phyloP scores from a whole-genome alignment of 768 basidiomycete species.

The Amyloporia xantha region DNA sequence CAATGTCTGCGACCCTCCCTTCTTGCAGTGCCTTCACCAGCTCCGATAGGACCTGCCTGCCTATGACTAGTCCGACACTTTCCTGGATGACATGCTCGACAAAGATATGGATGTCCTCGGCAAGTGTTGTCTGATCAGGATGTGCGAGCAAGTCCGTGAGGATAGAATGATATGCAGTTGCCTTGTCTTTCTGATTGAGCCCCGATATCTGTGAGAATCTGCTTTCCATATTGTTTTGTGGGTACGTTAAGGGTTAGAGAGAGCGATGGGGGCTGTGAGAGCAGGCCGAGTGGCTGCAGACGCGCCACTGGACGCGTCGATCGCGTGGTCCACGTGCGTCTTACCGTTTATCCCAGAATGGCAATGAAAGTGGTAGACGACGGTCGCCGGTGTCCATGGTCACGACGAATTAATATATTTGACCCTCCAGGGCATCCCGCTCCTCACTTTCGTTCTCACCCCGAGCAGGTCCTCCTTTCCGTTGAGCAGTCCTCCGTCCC shows the following conservation, averaged over 20 bases:
- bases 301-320: background rate
- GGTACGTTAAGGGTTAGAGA: background rate
- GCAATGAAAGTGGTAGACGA: background rate
- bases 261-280: constrained; percentile 7
- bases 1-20: constrained; percentile 44
- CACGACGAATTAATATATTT: constrained; percentile 5
- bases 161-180: constrained; percentile 61
- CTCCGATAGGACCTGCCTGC: constrained; percentile 80
- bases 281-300: background rate
- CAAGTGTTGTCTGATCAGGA: constrained; percentile 36
- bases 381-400: constrained; percentile 11
- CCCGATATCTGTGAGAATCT: constrained; percentile 56
- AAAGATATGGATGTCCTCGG: constrained; percentile 57
- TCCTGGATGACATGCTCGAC: constrained; percentile 81
- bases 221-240: constrained; percentile 44
- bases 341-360: background rate
- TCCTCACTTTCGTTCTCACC: constrained; percentile 3
- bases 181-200: constrained; percentile 82
- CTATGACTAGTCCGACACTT: constrained; percentile 77
- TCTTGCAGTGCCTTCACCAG: constrained; percentile 66
- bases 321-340: background rate
- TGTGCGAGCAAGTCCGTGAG: constrained; percentile 60
- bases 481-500: background rate
- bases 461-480: constrained; percentile 9
- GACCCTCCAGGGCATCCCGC: background rate